Evolutionary conservation across 2,329 filamentous ascomycete species (phyloP), one percentile per base, ranked within the genome.

Genomic region (Penicillium sp.): DNA sequence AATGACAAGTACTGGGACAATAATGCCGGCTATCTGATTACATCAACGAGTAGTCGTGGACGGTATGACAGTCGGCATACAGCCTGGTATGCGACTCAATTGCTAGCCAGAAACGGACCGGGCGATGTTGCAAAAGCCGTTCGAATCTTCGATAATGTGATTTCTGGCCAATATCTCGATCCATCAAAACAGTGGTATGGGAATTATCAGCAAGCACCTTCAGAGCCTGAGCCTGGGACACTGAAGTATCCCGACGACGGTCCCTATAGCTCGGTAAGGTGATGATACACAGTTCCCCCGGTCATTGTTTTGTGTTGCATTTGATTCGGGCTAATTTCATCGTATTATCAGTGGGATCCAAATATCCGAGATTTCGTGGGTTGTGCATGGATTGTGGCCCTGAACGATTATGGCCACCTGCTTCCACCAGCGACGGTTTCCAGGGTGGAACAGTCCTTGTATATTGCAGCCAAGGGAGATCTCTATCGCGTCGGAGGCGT

Each of bases 401-500:
- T 61, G 36, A 56, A 56, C 30, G 61, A 63, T 11, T 62, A 59
- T 26, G 55, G 51, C 3, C 65, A 79, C 53, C 71, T 85, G 1
- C 65, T 81, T 7, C 70, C 74, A 0, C 56, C 68, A 7, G 63
- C 73, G 8, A 62, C 76, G 0, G 68, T 74, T 14, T 49, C 63
- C 0, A 71, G 79, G 14, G 81, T 87, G 51, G 66, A 84, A 0
- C 74, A 80, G 38, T 82, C 79, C 18, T 67, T 87, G 3, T 72
- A 77, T 61, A 82, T 84, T 60, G 74, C 77, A 6, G 84, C 81
- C 0, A 71, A 82, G 13, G 84, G 84, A 9, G 84, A 87, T 57
- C 78, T 77, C 29, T 87, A 86, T 62, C 79, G 84, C 1, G 82
- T 85, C 32, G 84, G 84, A 1, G 79, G 83, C 13, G 70, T 86